Percentiles rank a stretch among this genome's conserved stretches.
These are phyloP conservation scores for Lasiodiplodia sp. DNA, from an alignment of 2,329 filamentous ascomycete species.

Conservation along the genomic window DNA sequence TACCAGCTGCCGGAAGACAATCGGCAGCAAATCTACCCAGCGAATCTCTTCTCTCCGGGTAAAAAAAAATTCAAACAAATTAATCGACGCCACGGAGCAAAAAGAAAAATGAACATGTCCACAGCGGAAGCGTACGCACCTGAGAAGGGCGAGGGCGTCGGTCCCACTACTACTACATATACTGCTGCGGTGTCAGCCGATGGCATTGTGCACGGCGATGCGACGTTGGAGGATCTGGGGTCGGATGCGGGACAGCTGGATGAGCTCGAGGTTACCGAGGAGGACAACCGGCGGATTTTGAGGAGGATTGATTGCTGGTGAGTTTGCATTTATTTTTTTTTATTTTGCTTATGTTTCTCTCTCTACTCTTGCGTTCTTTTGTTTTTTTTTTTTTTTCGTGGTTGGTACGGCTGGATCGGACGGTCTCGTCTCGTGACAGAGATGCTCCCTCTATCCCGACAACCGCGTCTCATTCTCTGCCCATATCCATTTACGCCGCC, in stretches of 20 bases:
- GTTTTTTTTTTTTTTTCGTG: neutral
- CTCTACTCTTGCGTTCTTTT: too few relatives aligned
- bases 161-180: neutral
- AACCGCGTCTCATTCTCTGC: too few relatives aligned
- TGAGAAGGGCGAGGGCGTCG: neutral
- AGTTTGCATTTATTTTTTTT: neutral
- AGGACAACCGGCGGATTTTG: slow-evolving; percentile 25
- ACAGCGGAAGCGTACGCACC: neutral
- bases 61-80: neutral
- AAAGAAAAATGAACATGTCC: neutral
- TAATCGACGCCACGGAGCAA: neutral
- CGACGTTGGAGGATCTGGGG: slow-evolving; percentile 16
- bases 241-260: slow-evolving; percentile 5
- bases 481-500: too few relatives aligned
- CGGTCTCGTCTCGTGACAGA: too few relatives aligned
- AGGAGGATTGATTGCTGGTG: slow-evolving; percentile 24
- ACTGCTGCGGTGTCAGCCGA: neutral
- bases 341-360: too few relatives aligned
- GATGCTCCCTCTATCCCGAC: too few relatives aligned
- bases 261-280: slow-evolving; percentile 4
- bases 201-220: neutral
- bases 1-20: neutral
- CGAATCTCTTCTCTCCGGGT: neutral
- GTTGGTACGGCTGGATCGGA: too few relatives aligned
- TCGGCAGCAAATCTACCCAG: neutral